phyloP scores from a whole-genome alignment of 2,329 filamentous ascomycete genomes.

The Aspergillus proliferans region DNA sequence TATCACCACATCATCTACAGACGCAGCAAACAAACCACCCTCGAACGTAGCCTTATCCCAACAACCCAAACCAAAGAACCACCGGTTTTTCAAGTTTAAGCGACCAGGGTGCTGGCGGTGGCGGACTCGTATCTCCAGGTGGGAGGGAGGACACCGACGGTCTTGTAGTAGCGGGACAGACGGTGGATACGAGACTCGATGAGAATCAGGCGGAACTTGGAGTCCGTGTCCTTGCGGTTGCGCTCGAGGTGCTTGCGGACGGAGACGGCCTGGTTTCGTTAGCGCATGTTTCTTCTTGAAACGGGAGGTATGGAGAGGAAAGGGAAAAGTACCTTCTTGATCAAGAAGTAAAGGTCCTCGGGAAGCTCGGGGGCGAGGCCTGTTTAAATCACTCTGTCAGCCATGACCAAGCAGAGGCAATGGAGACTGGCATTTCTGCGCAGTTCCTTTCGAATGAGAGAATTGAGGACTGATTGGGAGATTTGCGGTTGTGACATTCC shows the following conservation, averaged over 20 bases:
- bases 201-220: slow-evolving; percentile 99
- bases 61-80: too few relatives aligned
- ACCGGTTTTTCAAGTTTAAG: slow-evolving; percentile 51
- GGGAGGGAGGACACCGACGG: slow-evolving; percentile 72
- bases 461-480: neutral
- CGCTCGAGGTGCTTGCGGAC: slow-evolving; percentile 99
- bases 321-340: slow-evolving; percentile 78
- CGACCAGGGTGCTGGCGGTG: slow-evolving; percentile 88
- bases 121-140: slow-evolving; percentile 99
- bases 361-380: slow-evolving; percentile 97
- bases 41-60: too few relatives aligned
- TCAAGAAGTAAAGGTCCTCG: slow-evolving; percentile 99
- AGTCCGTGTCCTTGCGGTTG: slow-evolving; percentile 99
- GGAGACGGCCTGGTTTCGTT: slow-evolving; percentile 67
- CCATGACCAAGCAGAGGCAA: slow-evolving; percentile 83
- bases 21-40: too few relatives aligned
- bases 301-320: neutral
- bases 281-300: neutral
- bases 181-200: slow-evolving; percentile 99
- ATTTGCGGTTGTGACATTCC: neutral
- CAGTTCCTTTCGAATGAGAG: slow-evolving; percentile 10
- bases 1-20: too few relatives aligned
- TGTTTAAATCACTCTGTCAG: slow-evolving; percentile 91
- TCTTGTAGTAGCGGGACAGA: slow-evolving; percentile 99
- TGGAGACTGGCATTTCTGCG: slow-evolving; percentile 27